Base-by-base conservation (phyloP, 352 stramenopile genomes). In the Blastocystis sp. region DNA sequence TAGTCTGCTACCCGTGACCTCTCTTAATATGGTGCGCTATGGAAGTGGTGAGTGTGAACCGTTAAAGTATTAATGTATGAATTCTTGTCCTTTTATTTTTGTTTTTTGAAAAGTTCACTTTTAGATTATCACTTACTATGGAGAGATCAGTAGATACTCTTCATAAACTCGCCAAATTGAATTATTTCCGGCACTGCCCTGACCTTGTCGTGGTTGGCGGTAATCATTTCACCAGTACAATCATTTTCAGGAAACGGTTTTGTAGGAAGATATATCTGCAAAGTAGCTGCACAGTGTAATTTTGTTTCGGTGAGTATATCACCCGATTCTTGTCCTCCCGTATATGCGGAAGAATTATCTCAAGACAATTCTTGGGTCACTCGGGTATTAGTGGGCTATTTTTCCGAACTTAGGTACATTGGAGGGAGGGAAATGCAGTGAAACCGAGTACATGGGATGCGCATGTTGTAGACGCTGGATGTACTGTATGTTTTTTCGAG, bases 161-260 rank as follows among this genome's bases (percentile, higher is more conserved):
- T 26, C 70, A 80, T 11, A 80, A 39, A 20, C 20, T 80, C 39
- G 70, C 70, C n/a, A 62, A 47, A 80, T 37, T 80, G 34, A 80
- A 80, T 47, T 80, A 80, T 62, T 80, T 80, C 43, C 50, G 55
- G 8, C 70, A 80, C 45, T 5, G 20, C 37, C 70, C 50, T 7
- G 70, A 80, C 45, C 20, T 80, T 41, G 70, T 84, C 39, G 73
- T 84, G 13, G 73, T 84, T 13, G 73, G 73, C n/a, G 73, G 73
- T 84, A 66, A 45, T 43, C 4, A 1, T 43, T 7, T 29, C 20
- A 23, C 5, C n/a, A 23, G 13, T 37, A 2, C 29, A 45, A 18
- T 68, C 3, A 66, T 18, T 13, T 43, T n/a, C 39, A 84, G 73
- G 73, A 66, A 68, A 84, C 39, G 73, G 73, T 2, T 84, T 84